Evolutionary conservation across 1,139 yeast species (phyloP).

Genomic region (Eremothecium sinecaudum): DNA sequence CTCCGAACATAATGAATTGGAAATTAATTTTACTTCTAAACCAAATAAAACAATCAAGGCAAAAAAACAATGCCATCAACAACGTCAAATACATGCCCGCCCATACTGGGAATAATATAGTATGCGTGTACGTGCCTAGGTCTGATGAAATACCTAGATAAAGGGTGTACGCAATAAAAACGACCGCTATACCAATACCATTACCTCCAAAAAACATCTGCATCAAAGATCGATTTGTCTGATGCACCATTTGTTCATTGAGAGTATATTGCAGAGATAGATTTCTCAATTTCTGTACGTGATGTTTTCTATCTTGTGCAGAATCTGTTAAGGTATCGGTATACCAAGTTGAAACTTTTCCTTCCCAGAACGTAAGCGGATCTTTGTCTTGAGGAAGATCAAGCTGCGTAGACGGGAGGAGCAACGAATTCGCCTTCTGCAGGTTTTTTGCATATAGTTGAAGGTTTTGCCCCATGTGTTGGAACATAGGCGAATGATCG

Average conservation of each 20-base stretch:
- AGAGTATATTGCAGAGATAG: constrained; percentile 27
- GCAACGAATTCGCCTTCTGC: constrained; percentile 11
- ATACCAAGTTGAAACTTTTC: constrained; percentile 68
- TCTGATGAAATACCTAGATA: constrained; percentile 29
- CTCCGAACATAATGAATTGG: constrained; percentile 69
- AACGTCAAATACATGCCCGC: constrained; percentile 72
- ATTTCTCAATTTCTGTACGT: constrained; percentile 24
- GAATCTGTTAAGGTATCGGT: constrained; percentile 43
- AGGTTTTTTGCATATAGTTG: constrained; percentile 21
- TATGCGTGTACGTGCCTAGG: constrained; percentile 33
- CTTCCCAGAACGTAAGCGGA: constrained; percentile 39
- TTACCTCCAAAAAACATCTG: constrained; percentile 52
- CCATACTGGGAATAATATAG: constrained; percentile 72
- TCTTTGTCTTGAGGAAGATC: constrained; percentile 18
- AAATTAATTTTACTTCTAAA: constrained; percentile 69
- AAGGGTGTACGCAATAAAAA: constrained; percentile 36
- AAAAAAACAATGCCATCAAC: constrained; percentile 53
- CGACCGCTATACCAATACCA: constrained; percentile 60
- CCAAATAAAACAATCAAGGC: constrained; percentile 66
- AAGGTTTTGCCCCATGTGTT: constrained; percentile 23
- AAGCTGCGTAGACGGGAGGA: constrained; percentile 2
- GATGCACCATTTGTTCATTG: constrained; percentile 29
- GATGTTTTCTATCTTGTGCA: constrained; percentile 30
- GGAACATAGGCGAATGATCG: constrained; percentile 22
- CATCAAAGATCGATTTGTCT: constrained; percentile 27